Evolutionary conservation across 2,329 filamentous ascomycete species (phyloP), one percentile per base, ranked within the genome.

Genomic region (Fusarium siculi): DNA sequence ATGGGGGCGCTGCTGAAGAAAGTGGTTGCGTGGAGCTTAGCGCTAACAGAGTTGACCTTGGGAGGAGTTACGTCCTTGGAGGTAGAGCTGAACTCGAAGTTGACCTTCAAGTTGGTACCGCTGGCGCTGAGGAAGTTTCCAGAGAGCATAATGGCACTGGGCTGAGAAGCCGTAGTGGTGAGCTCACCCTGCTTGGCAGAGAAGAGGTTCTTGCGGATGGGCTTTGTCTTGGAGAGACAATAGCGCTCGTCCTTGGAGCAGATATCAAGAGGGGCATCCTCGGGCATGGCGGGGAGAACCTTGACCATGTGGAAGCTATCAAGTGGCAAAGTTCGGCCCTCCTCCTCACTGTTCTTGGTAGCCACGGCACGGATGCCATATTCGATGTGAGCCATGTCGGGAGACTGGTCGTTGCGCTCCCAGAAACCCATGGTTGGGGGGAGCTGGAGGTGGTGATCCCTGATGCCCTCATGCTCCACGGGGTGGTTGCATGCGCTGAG

Each of bases 401-500:
- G 88, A 0, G 87, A 80, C 74, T 88, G 83, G 73, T 90, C 88
- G 72, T 89, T 86, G 70, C 82, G 83, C 63, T 86, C 83, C 87
- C 88, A 90, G 74, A 79, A 81, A 11, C 85, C 85, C 63, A 90
- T 79, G 16, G 86, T 86, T 0, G 88, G 88, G 3, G 88, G 88
- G 28, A 89, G 82, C 18, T 84, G 83, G 43, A 88, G 79, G 80
- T 90, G 88, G 52, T 86, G 82, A 39, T 87, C 87, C 59, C 84
- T 83, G 36, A 90, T 82, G 52, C 81, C 81, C n/a, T 82, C 80
- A 44, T 82, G 82, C 44, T 82, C 80, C 60, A 85, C 83, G 34
- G 78, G 74, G 80, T 90, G 88, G 74, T 81, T 86, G 82, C 88
- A 90, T 23, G 88, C 87, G 66, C 84, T 85, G 55, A 90, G 82